Conservation (phyloP, 257 asterid genomes). For the Ballota nigra region DNA sequence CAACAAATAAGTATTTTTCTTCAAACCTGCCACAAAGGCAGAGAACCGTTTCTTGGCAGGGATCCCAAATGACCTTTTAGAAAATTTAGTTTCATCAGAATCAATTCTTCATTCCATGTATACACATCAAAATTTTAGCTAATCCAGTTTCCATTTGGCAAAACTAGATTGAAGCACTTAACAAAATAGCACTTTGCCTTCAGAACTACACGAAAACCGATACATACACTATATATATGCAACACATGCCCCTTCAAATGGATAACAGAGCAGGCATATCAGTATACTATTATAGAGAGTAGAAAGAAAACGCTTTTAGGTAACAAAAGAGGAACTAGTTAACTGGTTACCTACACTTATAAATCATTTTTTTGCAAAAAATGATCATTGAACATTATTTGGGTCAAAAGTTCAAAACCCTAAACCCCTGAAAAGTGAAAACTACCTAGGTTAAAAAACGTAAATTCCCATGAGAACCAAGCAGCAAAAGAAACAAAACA, state of each 20-base stretch:
- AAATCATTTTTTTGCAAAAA: not conserved
- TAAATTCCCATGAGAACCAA: not conserved
- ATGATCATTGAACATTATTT: not conserved
- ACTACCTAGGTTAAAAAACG: not conserved
- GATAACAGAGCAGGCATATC: not conserved
- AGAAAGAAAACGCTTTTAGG: not conserved
- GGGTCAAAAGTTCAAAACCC: not conserved
- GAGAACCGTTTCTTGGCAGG: not conserved
- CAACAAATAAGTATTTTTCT: slow-evolving; percentile 1
- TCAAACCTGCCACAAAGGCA: not conserved
- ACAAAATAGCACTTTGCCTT: not conserved
- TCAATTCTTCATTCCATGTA: not conserved
- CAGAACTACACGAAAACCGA: not conserved
- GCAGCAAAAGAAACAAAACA: not conserved
- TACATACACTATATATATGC: not conserved
- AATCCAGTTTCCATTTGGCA: slow-evolving; percentile 10
- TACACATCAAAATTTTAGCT: not conserved
- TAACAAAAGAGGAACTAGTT: too few species aligned
- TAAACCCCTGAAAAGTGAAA: not conserved
- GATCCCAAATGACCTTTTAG: not conserved
- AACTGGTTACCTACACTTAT: not conserved
- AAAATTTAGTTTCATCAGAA: not conserved
- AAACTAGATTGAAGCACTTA: not conserved
- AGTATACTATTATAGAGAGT: not conserved
- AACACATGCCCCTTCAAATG: slow-evolving; percentile 11